Base-by-base conservation (phyloP, 495 filamentous ascomycete genomes). In the Daldinia grandis region DNA sequence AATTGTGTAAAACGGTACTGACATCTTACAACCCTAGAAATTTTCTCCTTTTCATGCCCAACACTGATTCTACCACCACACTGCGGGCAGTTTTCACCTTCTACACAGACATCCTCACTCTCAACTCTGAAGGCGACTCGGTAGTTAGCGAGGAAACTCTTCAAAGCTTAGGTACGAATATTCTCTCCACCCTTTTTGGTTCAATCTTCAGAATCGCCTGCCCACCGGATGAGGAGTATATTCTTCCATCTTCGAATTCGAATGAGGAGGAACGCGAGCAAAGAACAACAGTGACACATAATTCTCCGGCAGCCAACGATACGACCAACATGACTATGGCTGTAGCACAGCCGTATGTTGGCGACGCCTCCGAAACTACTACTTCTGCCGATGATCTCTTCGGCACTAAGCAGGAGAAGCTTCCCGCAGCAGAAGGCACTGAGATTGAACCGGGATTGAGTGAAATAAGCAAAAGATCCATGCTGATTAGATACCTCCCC, bases 121-220 rank as follows among this genome's bases (percentile, higher is more conserved):
- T 99, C 76, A 97, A 94, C 78, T 82, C 92, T 61, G 95, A 99
- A 85, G 95, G 95, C 76, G 95, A 99, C 85, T 94, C 95, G 69
- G 85, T 92, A 70, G 89, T 99, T 68, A 92, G 90, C 82, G 93
- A 95, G 81, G 92, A 95, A 78, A 88, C 88, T 71, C 85, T 95
- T 72, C 87, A 96, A 84, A 91, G 94, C 81, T 85, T 97, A 95
- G 96, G 96, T 98, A 97, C 86, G 88, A 87, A 87, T 79, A 79
- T 91, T 91, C 86, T 86, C 69, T 80, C 83, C 74, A 80, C 81
- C 78, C 84, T 91, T 58, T 89, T 92, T 83, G 89, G 88, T 81
- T 86, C 86, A 76, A 82, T 93, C 73, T 79, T 89, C 66, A 83
- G 83, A 74, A 80, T 89, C 66, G 86, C 85, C 70, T 83, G 76